Evolutionary conservation across 2,329 filamentous ascomycete species (phyloP).

Genomic region (Paecilomyces niveus): DNA sequence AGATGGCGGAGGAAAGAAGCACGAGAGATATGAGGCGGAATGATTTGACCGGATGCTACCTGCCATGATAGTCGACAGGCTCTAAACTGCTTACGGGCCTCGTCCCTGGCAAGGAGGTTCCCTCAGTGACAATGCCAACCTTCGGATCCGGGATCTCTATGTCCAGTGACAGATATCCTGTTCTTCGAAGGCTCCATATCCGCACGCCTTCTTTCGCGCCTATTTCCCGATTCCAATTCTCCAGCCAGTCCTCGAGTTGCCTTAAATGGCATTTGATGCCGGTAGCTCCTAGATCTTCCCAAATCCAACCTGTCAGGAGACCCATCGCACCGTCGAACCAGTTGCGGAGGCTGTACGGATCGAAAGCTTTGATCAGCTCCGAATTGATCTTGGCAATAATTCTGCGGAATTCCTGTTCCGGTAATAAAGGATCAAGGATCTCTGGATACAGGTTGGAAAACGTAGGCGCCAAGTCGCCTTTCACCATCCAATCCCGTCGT

Average conservation of each 20-base stretch:
- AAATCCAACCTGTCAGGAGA: slow-evolving; percentile 82
- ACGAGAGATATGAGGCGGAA: not conserved
- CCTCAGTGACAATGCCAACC: slow-evolving; percentile 37
- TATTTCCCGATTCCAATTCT: slow-evolving; percentile 71
- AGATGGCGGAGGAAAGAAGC: not conserved
- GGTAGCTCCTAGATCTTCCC: slow-evolving; percentile 81
- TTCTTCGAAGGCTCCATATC: slow-evolving; percentile 70
- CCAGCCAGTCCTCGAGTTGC: slow-evolving; percentile 71
- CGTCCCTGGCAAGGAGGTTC: slow-evolving; percentile 25
- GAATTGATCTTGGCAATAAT: slow-evolving; percentile 77
- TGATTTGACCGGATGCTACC: not conserved
- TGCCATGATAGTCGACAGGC: slow-evolving; percentile 2
- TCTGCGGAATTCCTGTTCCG: slow-evolving; percentile 77
- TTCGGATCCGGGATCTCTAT: slow-evolving; percentile 47
- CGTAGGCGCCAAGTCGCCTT: slow-evolving; percentile 82
- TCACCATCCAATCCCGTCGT: slow-evolving; percentile 81
- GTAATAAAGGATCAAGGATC: slow-evolving; percentile 79
- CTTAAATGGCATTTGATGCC: slow-evolving; percentile 65
- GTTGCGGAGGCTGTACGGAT: slow-evolving; percentile 69
- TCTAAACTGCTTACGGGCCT: slow-evolving; percentile 26
- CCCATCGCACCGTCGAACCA: slow-evolving; percentile 74
- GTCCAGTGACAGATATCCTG: slow-evolving; percentile 70
- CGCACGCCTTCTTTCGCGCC: slow-evolving; percentile 58
- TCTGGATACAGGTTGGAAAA: slow-evolving; percentile 96
- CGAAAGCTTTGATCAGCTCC: slow-evolving; percentile 68